Percentiles rank a stretch among this genome's conserved stretches.
Evolutionary conservation across 1,284 basidiomycete genomes (phyloP).

Genomic region (Malassezia furfur): DNA sequence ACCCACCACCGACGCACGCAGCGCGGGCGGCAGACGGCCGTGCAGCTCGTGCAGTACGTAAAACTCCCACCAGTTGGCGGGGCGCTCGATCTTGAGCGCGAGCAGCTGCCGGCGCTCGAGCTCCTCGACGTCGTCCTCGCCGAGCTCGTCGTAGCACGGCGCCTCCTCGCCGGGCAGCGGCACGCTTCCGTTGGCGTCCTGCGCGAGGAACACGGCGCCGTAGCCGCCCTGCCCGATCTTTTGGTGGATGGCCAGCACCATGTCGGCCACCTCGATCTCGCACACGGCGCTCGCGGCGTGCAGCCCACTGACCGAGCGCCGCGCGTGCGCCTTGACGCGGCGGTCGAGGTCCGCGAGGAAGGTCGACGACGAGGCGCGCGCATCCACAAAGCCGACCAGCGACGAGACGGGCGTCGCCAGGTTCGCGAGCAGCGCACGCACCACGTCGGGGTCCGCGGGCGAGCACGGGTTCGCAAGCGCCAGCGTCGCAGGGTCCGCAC

Average conservation of each 20-base stretch:
- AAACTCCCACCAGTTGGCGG: constrained; percentile 85
- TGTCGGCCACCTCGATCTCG: constrained; percentile 51
- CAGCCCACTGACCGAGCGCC: constrained; percentile 24
- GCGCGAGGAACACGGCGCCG: constrained; percentile 77
- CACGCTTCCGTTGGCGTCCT: constrained; percentile 47
- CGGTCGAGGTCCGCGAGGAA: constrained; percentile 58
- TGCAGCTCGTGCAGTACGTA: constrained; percentile 73
- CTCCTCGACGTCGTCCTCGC: constrained; percentile 58
- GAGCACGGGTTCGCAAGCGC: constrained; percentile 73
- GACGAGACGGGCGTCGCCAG: constrained; percentile 55
- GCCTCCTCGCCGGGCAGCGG: constrained; percentile 14
- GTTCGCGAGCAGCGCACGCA: constrained; percentile 58
- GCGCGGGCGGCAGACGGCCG: constrained; percentile 15
- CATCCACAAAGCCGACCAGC: constrained; percentile 60
- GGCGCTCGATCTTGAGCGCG: constrained; percentile 86
- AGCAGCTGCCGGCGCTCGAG: constrained; percentile 56
- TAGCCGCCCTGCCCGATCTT: constrained; percentile 97
- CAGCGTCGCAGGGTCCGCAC: neutral
- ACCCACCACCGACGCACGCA: constrained; percentile 28
- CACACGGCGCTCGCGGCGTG: constrained; percentile 13
- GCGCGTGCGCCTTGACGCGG: constrained; percentile 42
- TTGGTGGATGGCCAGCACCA: constrained; percentile 59
- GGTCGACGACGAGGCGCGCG: constrained; percentile 53
- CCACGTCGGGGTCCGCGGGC: constrained; percentile 64
- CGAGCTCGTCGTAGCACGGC: constrained; percentile 54